Conservation (phyloP, 441 rosid species). For the Rhodomyrtus psidioides region DNA sequence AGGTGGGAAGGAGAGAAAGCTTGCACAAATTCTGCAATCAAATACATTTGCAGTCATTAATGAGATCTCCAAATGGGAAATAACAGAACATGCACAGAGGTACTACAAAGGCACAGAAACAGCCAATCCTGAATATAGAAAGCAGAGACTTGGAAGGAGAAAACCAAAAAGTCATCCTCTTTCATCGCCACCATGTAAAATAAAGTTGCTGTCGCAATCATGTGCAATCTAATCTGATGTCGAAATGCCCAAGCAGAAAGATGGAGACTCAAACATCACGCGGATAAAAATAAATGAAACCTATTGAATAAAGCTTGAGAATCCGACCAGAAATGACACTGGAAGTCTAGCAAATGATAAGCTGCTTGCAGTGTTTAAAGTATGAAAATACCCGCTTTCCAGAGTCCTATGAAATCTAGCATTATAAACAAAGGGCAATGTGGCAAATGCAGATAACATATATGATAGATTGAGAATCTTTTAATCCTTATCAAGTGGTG, state of each 20-base stretch:
- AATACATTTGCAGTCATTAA: background rate
- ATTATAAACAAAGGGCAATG: background rate
- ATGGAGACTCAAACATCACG: background rate
- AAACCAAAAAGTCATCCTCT: no score
- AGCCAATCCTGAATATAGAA: background rate
- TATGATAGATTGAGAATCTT: background rate
- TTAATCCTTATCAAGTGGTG: background rate
- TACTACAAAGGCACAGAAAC: background rate
- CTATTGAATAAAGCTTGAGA: background rate
- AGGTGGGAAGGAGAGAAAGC: slow-evolving; percentile 66
- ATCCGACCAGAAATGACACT: background rate
- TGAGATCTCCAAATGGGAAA: background rate
- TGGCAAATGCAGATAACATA: background rate
- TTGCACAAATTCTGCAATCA: slow-evolving; percentile 78
- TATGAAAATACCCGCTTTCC: background rate
- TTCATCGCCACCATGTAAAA: background rate
- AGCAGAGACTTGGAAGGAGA: background rate
- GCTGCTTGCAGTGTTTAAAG: background rate
- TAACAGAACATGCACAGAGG: background rate
- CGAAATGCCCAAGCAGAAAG: background rate
- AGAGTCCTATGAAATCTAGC: background rate
- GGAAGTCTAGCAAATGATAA: background rate
- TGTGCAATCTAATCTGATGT: background rate
- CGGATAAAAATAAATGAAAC: background rate
- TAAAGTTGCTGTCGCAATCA: background rate